Percentiles rank a stretch among this genome's conserved stretches.
phyloP scores from a whole-genome alignment of 371 early-diverging fungal species.

The Mucor irregularis region DNA sequence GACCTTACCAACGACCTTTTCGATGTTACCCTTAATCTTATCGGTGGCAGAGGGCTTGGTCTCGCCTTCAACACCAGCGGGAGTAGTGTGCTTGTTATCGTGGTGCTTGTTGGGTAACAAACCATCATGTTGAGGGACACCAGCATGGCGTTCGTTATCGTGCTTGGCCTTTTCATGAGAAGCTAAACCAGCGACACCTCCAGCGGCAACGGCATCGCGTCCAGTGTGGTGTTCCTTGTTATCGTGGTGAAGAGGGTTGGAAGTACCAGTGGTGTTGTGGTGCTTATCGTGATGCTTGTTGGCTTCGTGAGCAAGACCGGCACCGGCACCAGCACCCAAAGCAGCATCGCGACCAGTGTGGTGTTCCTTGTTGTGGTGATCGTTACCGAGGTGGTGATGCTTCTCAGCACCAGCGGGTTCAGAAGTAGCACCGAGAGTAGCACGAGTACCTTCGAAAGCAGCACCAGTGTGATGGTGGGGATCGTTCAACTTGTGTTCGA shows the following conservation, averaged over 20 bases:
- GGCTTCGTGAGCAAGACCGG: not conserved
- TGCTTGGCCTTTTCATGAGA: no score
- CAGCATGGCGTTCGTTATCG: constrained; percentile 1
- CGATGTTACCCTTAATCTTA: constrained; percentile 32
- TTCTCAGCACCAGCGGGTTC: not conserved
- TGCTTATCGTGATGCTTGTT: no score
- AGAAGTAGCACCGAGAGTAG: not conserved
- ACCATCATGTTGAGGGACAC: constrained; percentile 10
- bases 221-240: no score
- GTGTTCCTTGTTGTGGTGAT: no score
- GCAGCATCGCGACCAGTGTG: not conserved
- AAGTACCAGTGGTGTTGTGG: no score
- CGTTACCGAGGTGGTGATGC: not conserved
- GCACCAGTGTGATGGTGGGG: not conserved
- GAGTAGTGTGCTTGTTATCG: not conserved
- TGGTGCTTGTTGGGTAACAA: not conserved
- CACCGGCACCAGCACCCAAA: not conserved
- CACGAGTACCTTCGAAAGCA: not conserved
- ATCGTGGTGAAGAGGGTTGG: no score
- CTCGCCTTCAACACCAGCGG: not conserved
- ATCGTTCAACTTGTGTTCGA: no score
- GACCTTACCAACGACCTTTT: constrained; percentile 33
- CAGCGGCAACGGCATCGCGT: not conserved
- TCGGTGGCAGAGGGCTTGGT: constrained; percentile 20
- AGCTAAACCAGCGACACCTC: not conserved